Percentiles rank a stretch among this genome's conserved stretches.
Evolutionary conservation across 2,329 filamentous ascomycete genomes (phyloP).

Genomic region (Chaetoscypha palmicola): DNA sequence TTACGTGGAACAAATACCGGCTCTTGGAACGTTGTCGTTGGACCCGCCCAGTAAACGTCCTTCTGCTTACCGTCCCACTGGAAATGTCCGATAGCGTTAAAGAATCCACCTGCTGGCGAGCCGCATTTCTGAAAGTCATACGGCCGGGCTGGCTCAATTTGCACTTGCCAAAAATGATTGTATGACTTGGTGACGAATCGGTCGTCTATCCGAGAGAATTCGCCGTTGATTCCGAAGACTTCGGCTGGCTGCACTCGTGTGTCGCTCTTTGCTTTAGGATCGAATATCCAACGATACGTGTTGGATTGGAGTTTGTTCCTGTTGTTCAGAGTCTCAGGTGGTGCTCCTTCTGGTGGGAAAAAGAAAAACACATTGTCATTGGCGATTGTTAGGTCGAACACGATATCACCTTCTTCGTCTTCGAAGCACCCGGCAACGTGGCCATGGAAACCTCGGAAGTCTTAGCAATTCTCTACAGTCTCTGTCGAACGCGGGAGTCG

Average conservation of each 20-base stretch:
- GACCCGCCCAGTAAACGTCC: slow-evolving; percentile 26
- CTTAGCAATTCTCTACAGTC: neutral
- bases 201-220: slow-evolving; percentile 23
- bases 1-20: slow-evolving; percentile 27
- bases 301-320: slow-evolving; percentile 24
- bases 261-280: slow-evolving; percentile 20
- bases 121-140: slow-evolving; percentile 26
- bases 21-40: slow-evolving; percentile 29
- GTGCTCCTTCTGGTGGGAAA: slow-evolving; percentile 17
- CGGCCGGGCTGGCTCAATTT: slow-evolving; percentile 16
- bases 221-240: slow-evolving; percentile 17
- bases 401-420: slow-evolving; percentile 38
- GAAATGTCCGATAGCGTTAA: slow-evolving; percentile 22
- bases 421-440: slow-evolving; percentile 44
- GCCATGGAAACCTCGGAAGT: slow-evolving; percentile 22
- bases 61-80: slow-evolving; percentile 14
- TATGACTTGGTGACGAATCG: slow-evolving; percentile 17
- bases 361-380: slow-evolving; percentile 22
- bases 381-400: slow-evolving; percentile 20
- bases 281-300: slow-evolving; percentile 30
- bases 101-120: slow-evolving; percentile 17
- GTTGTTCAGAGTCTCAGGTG: slow-evolving; percentile 20
- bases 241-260: slow-evolving; percentile 13
- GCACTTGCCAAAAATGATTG: slow-evolving; percentile 22
- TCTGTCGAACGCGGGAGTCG: slow-evolving; percentile 11